Percentiles rank a stretch among this genome's conserved stretches.
Evolutionary conservation across 2,329 filamentous ascomycete genomes (phyloP).

Genomic region (Coniochaeta sp.): DNA sequence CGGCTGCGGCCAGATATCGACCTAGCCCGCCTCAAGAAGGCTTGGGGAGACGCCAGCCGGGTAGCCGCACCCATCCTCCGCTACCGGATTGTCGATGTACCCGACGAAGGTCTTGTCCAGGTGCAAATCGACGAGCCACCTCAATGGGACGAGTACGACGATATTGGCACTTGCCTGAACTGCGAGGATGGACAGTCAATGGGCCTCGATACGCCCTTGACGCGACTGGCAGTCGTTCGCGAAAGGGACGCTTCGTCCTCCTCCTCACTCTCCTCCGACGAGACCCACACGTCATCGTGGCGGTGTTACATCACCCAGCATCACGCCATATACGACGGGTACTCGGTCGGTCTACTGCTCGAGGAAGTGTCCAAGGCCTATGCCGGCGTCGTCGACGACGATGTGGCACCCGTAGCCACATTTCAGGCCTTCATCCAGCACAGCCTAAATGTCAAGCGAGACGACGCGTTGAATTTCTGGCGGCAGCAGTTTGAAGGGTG

Average conservation of each 20-base stretch:
- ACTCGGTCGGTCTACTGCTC: conserved; percentile 4
- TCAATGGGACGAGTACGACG: too few species aligned
- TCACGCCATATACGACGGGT: conserved; percentile 9
- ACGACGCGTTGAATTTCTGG: conserved; percentile 6
- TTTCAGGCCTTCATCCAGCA: conserved; percentile 7
- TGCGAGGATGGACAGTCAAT: too few species aligned
- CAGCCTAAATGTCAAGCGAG: background rate
- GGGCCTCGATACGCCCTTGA: too few species aligned
- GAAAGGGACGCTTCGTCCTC: too few species aligned
- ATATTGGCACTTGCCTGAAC: too few species aligned
- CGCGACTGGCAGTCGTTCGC: too few species aligned
- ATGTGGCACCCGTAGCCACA: background rate
- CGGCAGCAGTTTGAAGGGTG: conserved; percentile 3
- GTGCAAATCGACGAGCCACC: too few species aligned
- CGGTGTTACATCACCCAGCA: too few species aligned
- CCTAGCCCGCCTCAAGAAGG: background rate
- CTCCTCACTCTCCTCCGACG: too few species aligned
- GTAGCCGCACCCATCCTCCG: background rate
- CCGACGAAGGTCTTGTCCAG: background rate
- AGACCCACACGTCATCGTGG: too few species aligned
- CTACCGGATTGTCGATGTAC: background rate
- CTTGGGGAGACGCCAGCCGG: background rate
- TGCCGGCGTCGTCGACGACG: background rate
- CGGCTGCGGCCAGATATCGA: background rate
- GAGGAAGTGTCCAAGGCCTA: conserved; percentile 5